Evolutionary conservation across 768 basidiomycete genomes (phyloP), one percentile per base, ranked within the genome.

Genomic region (Termitomyces sp.): DNA sequence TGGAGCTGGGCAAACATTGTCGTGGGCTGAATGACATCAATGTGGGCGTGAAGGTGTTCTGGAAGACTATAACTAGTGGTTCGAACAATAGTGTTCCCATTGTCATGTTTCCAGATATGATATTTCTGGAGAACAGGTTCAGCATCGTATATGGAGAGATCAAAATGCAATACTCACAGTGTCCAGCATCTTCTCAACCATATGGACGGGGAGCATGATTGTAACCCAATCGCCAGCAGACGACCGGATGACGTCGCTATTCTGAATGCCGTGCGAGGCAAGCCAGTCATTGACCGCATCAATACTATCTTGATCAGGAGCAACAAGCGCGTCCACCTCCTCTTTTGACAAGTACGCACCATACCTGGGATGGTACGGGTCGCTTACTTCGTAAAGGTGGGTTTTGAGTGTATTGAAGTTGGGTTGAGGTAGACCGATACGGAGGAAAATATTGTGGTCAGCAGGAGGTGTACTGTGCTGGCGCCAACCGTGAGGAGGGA

Each of bases 21-120:
- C 2, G 89, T 90, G 0, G 89, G 89, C 60, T 89, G 87, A 37
- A 91, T 76, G 37, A 89, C 72, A 45, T 89, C 87, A 60, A 90
- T 69, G 66, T 89, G 87, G 8, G 74, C 72, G 65, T 86, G 79
- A 38, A 90, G 69, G 59, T 80, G 62, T 49, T 76, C 75, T 0
- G 89, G 89, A 32, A 91, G 80, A 66, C 83, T 86, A 74, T 89
- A 91, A 63, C 76, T 77, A 4, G 83, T 85, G 17, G 89, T 87
- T 56, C 89, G 83, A 60, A 89, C 75, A 45, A 88, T 69, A 10
- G 76, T 70, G 40, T 84, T 82, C 2, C 83, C 87, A 25, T 74
- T 72, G 11, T 70, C 68, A 67, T 90, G 83, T 54, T 79, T 76
- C 80, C 84, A 91, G 48, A 86, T 69, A 61, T 86, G 73, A 66